Evolutionary conservation across 192 early-diverging fungal species (phyloP).

Genomic region (Coemansia sp.): DNA sequence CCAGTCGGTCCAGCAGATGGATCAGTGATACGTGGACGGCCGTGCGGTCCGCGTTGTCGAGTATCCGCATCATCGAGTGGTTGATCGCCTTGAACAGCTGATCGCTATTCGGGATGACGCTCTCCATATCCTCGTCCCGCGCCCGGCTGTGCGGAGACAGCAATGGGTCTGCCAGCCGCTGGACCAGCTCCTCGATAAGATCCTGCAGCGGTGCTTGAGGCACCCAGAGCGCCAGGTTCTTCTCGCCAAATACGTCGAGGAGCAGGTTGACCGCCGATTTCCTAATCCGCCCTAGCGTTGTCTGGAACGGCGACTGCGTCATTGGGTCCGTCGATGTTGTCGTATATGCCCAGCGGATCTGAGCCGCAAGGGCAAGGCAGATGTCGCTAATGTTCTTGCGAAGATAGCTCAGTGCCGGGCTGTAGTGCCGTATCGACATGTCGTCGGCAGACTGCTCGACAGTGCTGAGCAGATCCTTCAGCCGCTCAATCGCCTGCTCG

Average conservation of each 20-base stretch:
- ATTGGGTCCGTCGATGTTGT: conserved; percentile 14
- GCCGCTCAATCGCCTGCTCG: conserved; percentile 31
- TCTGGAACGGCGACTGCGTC: conserved; percentile 16
- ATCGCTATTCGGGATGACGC: conserved; percentile 43
- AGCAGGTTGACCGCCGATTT: conserved; percentile 58
- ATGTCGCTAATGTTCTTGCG: conserved; percentile 14
- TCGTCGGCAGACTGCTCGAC: neutral
- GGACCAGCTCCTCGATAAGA: conserved; percentile 71
- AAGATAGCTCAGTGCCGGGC: conserved; percentile 12
- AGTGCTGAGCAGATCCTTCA: conserved; percentile 11
- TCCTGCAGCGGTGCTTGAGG: conserved; percentile 59
- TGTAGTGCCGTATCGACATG: neutral
- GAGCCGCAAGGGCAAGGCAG: conserved; percentile 16
- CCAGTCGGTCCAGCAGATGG: conserved; percentile 55
- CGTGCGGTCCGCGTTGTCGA: conserved; percentile 86
- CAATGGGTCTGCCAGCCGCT: conserved; percentile 71
- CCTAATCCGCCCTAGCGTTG: conserved; percentile 58
- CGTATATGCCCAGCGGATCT: conserved; percentile 33
- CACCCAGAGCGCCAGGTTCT: conserved; percentile 59
- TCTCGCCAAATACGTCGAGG: conserved; percentile 68
- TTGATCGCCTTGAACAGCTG: conserved; percentile 49
- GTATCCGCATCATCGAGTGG: conserved; percentile 79
- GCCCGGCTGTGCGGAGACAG: conserved; percentile 47
- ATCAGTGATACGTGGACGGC: conserved; percentile 69
- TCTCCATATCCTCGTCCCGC: conserved; percentile 21